Evolutionary conservation across 257 asterid species (phyloP).

Genomic region (Anisodus tanguticus): DNA sequence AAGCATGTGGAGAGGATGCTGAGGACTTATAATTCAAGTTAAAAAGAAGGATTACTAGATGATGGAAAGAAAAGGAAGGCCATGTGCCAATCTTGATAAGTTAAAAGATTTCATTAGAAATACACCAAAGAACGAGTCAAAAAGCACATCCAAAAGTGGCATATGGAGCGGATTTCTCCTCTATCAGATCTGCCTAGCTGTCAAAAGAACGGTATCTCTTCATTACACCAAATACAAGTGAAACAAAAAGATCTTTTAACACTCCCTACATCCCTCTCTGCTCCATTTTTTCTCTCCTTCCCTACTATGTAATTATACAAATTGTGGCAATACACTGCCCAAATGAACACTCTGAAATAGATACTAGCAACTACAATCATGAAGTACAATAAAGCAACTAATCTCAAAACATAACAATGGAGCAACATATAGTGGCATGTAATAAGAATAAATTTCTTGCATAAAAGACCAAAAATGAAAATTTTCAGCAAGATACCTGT

Average conservation of each 20-base stretch:
- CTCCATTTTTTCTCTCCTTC: neutral
- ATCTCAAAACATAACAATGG: neutral
- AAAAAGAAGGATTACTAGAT: neutral
- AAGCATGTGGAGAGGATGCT: neutral
- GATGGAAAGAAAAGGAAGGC: neutral
- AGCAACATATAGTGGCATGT: neutral
- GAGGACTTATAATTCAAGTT: neutral
- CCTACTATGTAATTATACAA: neutral
- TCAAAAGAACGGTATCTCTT: neutral
- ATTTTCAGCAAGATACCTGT: conserved; percentile 58
- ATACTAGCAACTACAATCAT: neutral
- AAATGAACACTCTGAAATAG: conserved; percentile 5
- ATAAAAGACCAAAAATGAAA: neutral
- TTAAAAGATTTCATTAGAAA: neutral
- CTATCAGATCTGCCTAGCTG: neutral
- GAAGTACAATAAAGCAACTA: neutral
- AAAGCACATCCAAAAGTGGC: neutral
- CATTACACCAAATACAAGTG: neutral
- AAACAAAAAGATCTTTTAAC: neutral
- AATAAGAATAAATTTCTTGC: conserved; percentile 3
- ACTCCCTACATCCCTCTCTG: conserved; percentile 1
- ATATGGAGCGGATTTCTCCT: neutral
- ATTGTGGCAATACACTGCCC: neutral
- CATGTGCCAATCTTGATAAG: neutral
- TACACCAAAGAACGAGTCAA: neutral